A percentile compares a stretch with the other conserved stretches of the same genome.
These are phyloP conservation scores for Quercus ilex DNA, from an alignment of 306 rosid species.

Conservation along the genomic window DNA sequence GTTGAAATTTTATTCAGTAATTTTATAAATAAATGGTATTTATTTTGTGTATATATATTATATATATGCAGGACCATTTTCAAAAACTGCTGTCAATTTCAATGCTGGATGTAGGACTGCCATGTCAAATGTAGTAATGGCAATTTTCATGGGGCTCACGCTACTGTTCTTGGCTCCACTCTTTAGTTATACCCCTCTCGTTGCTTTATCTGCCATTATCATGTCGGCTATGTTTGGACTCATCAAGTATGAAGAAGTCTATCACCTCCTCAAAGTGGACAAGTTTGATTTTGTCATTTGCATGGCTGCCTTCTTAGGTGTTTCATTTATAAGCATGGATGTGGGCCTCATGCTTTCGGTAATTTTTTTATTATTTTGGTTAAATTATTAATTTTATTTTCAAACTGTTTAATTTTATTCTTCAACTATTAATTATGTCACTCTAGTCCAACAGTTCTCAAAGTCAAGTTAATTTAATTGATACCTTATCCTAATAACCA, in stretches of 20 bases:
- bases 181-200: conserved; percentile 78
- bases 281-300: conserved; percentile 74
- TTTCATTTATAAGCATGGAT: conserved; percentile 58
- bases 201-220: conserved; percentile 75
- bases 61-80: conserved; percentile 75
- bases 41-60: neutral
- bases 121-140: conserved; percentile 60
- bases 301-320: conserved; percentile 68
- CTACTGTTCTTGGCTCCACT: conserved; percentile 72
- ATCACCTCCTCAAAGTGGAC: conserved; percentile 69
- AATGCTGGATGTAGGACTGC: conserved; percentile 72
- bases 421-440: neutral
- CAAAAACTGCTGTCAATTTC: conserved; percentile 87
- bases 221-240: conserved; percentile 83
- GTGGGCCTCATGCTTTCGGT: conserved; percentile 70
- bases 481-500: too few relatives aligned
- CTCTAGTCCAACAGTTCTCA: neutral
- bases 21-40: neutral
- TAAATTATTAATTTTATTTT: neutral
- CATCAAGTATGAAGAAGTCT: conserved; percentile 38
- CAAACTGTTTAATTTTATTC: too few relatives aligned
- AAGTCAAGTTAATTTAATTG: neutral
- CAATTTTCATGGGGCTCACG: conserved; percentile 51
- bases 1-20: neutral
- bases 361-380: neutral